Conservation (phyloP, 495 filamentous ascomycete species). For the Penicillium coffeae region DNA sequence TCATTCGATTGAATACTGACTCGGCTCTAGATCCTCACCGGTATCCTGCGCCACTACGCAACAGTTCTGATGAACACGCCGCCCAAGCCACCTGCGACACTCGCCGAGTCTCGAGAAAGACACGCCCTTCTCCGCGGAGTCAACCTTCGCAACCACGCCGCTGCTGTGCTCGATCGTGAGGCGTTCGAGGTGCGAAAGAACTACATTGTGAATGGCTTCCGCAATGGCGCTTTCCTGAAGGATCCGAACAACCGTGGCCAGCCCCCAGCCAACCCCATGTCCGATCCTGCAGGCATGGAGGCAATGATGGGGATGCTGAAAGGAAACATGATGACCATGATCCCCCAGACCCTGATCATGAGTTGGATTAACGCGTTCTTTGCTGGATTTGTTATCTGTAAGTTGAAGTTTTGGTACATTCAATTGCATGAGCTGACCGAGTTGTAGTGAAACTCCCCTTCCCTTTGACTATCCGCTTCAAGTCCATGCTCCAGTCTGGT, state of each 20-base stretch:
- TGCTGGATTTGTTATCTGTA: slow-evolving; percentile 94
- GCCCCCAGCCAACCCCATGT: slow-evolving; percentile 90
- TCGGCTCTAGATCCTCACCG: slow-evolving; percentile 72
- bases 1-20: slow-evolving; percentile 1
- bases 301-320: slow-evolving; percentile 99
- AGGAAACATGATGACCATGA: slow-evolving; percentile 99
- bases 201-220: slow-evolving; percentile 72
- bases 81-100: slow-evolving; percentile 76
- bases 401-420: slow-evolving; percentile 22
- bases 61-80: slow-evolving; percentile 80
- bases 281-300: slow-evolving; percentile 96
- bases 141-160: slow-evolving; percentile 75
- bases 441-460: slow-evolving; percentile 91
- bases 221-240: slow-evolving; percentile 83
- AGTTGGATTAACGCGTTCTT: slow-evolving; percentile 99
- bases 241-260: slow-evolving; percentile 81
- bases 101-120: slow-evolving; percentile 78
- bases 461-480: slow-evolving; percentile 95
- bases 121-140: slow-evolving; percentile 81
- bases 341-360: slow-evolving; percentile 98
- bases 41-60: slow-evolving; percentile 93
- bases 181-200: slow-evolving; percentile 77
- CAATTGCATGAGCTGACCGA: slow-evolving; percentile 14
- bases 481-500: slow-evolving; percentile 97
- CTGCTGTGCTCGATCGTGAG: slow-evolving; percentile 62